Conservation (phyloP, 768 basidiomycete genomes). For the Cystofilobasidium capitatum region DNA sequence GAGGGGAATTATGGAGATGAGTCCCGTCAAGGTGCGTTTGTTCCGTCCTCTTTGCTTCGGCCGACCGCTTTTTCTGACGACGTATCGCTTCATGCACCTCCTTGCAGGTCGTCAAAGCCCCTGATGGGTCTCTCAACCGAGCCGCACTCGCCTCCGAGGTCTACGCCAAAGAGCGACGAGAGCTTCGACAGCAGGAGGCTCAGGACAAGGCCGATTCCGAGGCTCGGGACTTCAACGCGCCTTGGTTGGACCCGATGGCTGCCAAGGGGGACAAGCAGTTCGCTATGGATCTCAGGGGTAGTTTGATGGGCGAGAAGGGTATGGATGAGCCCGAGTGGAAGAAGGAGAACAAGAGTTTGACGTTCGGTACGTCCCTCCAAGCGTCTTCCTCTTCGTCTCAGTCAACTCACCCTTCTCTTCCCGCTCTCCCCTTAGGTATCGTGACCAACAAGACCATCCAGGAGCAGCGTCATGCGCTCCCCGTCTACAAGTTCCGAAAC, state of each 20-base stretch:
- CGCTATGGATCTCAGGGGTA: conserved; percentile 72
- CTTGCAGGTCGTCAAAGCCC: conserved; percentile 74
- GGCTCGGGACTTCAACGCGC: conserved; percentile 84
- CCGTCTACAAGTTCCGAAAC: conserved; percentile 90
- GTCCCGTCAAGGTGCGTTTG: conserved; percentile 63
- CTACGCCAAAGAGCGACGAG: conserved; percentile 86
- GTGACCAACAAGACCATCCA: conserved; percentile 82
- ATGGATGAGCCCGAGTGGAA: conserved; percentile 82
- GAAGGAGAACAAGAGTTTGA: conserved; percentile 81
- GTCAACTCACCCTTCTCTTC: background rate
- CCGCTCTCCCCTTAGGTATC: conserved; percentile 41
- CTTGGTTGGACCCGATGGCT: conserved; percentile 98
- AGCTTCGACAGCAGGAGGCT: conserved; percentile 83
- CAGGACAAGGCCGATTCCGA: conserved; percentile 92
- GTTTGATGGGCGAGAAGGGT: conserved; percentile 67
- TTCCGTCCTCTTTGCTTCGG: background rate
- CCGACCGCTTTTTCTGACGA: background rate
- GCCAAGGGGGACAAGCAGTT: conserved; percentile 75
- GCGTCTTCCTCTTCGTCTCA: background rate
- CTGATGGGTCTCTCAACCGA: conserved; percentile 91
- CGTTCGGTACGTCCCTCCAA: conserved; percentile 52
- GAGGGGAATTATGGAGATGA: conserved; percentile 85
- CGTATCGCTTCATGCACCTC: background rate
- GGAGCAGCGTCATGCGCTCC: conserved; percentile 81
- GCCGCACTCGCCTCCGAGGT: conserved; percentile 90